A percentile compares a stretch with the other conserved stretches of the same genome.
Evolutionary conservation across 108 stramenopile species (phyloP).

Genomic region (Discostella pseudostelligera): DNA sequence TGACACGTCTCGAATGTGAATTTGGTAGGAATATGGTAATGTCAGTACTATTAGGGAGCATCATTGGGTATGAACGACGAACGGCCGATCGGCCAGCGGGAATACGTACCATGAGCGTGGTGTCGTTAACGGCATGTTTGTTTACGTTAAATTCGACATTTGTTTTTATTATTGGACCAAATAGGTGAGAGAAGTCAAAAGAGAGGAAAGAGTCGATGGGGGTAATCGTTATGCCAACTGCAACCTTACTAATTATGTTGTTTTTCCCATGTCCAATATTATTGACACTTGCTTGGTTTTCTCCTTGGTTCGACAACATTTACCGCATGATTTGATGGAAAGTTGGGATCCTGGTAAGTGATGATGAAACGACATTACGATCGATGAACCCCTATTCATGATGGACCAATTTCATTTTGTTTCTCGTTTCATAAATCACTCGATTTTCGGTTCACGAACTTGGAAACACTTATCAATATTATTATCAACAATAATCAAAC

Average conservation of each 20-base stretch:
- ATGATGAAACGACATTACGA: too few species aligned
- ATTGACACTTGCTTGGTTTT: too few species aligned
- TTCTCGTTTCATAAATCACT: too few species aligned
- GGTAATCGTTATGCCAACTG: too few species aligned
- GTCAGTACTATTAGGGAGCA: slow-evolving; percentile 59
- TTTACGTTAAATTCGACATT: slow-evolving; percentile 82
- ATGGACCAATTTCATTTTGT: background rate
- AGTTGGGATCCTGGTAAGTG: slow-evolving; percentile 18
- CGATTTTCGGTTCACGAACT: too few species aligned
- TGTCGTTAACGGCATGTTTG: slow-evolving; percentile 80
- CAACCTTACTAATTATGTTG: too few species aligned
- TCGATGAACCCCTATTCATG: too few species aligned
- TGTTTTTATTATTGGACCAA: slow-evolving; percentile 80
- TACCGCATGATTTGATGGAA: too few species aligned
- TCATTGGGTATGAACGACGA: slow-evolving; percentile 87
- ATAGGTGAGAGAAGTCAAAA: slow-evolving; percentile 66
- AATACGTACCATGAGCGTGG: slow-evolving; percentile 87
- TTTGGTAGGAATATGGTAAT: slow-evolving; percentile 67
- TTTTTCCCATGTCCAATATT: slow-evolving; percentile 17
- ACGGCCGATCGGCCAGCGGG: slow-evolving; percentile 91
- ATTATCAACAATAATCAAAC: too few species aligned
- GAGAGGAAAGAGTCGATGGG: too few species aligned
- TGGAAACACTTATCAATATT: too few species aligned
- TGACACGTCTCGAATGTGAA: slow-evolving; percentile 68
- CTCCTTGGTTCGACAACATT: too few species aligned